phyloP scores from a whole-genome alignment of 2,329 filamentous ascomycete genomes.

The Plenodomus biglobosus region DNA sequence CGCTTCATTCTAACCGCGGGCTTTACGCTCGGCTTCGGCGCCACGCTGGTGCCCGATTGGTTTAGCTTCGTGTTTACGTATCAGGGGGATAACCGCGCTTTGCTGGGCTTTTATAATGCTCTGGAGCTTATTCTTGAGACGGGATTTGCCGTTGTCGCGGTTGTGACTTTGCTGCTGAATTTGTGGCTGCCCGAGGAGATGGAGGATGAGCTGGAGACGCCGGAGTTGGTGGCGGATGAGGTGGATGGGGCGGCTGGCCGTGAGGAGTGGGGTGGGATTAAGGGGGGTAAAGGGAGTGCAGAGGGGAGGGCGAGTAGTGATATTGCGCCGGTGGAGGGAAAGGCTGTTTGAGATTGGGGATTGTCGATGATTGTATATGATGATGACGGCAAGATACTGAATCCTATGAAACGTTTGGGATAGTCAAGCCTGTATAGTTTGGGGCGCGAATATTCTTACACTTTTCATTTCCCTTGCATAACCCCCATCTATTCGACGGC shows the following conservation, averaged over 20 bases:
- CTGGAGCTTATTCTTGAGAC: slow-evolving; percentile 54
- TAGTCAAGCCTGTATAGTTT: no score
- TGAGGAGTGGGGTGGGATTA: slow-evolving; percentile 47
- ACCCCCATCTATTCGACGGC: no score
- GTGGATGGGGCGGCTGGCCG: slow-evolving; percentile 43
- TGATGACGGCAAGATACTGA: no score
- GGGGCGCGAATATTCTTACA: no score
- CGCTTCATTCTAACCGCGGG: slow-evolving; percentile 79
- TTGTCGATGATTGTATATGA: no score
- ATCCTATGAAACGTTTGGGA: no score
- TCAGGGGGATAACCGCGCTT: slow-evolving; percentile 63
- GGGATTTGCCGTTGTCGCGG: slow-evolving; percentile 71
- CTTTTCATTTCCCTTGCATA: no score
- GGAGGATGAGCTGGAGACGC: slow-evolving; percentile 62
- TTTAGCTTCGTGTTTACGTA: slow-evolving; percentile 75
- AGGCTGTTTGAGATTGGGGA: slow-evolving; percentile 8
- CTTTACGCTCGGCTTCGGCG: slow-evolving; percentile 68
- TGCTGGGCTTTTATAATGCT: slow-evolving; percentile 74
- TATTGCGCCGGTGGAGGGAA: slow-evolving; percentile 12
- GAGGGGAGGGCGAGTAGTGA: slow-evolving; percentile 21
- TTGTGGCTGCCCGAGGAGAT: slow-evolving; percentile 71
- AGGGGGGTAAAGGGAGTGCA: slow-evolving; percentile 23
- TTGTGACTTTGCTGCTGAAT: slow-evolving; percentile 73
- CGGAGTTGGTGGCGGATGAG: slow-evolving; percentile 48
- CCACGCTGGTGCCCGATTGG: slow-evolving; percentile 57